Conservation (phyloP, 2,329 filamentous ascomycete species). For the Davidsoniella neocaledoniae region DNA sequence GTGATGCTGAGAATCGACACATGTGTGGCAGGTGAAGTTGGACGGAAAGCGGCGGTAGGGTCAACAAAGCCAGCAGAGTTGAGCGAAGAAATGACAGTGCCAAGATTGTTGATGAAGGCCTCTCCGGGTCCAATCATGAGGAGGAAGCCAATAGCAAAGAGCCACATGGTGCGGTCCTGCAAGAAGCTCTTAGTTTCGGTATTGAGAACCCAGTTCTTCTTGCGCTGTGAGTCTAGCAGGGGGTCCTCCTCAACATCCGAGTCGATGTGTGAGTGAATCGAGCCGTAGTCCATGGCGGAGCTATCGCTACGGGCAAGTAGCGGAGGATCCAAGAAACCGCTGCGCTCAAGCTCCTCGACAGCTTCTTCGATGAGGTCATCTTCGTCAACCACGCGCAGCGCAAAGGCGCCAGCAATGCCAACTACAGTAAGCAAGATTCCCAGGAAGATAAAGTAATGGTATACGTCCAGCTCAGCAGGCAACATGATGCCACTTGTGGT, state of each 20-base stretch:
- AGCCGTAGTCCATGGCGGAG: slow-evolving; percentile 43
- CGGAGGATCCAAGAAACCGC: slow-evolving; percentile 62
- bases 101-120: slow-evolving; percentile 93
- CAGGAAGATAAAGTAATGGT: slow-evolving; percentile 77
- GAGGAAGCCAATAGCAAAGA: slow-evolving; percentile 77
- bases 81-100: slow-evolving; percentile 79
- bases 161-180: slow-evolving; percentile 88
- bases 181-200: slow-evolving; percentile 78
- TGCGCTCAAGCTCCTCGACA: slow-evolving; percentile 78
- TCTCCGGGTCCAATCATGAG: slow-evolving; percentile 90
- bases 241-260: slow-evolving; percentile 17
- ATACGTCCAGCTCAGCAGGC: slow-evolving; percentile 50
- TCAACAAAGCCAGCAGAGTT: slow-evolving; percentile 17
- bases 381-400: slow-evolving; percentile 65
- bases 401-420: slow-evolving; percentile 57
- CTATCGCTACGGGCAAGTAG: slow-evolving; percentile 38
- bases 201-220: slow-evolving; percentile 76
- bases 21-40: slow-evolving; percentile 62
- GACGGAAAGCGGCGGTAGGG: slow-evolving; percentile 14
- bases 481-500: slow-evolving; percentile 46
- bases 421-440: slow-evolving; percentile 51
- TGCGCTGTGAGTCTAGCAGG: background rate
- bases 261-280: slow-evolving; percentile 23
- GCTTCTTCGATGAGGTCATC: slow-evolving; percentile 78
- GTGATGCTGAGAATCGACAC: slow-evolving; percentile 85